Conservation (phyloP, 1,284 basidiomycete genomes). For the Rhodotorula sp. region DNA sequence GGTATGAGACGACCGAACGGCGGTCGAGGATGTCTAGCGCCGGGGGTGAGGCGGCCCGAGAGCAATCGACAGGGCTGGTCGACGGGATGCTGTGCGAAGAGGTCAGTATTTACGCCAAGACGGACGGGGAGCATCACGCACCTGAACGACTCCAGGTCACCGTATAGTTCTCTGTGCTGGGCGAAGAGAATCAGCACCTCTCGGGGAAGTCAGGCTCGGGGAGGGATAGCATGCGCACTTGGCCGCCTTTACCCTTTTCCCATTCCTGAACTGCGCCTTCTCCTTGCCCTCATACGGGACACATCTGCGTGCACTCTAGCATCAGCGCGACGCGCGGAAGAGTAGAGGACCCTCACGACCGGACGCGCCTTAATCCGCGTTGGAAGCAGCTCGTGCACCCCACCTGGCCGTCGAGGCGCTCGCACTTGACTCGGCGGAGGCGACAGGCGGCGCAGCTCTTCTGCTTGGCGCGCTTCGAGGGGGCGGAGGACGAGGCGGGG, state of each 20-base stretch:
- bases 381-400: not conserved
- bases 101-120: too few species aligned
- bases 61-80: not conserved
- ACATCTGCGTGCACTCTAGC: not conserved
- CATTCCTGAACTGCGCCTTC: not conserved
- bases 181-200: not conserved
- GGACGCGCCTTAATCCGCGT: constrained; percentile 1
- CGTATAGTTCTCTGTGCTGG: not conserved
- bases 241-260: constrained; percentile 6
- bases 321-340: not conserved
- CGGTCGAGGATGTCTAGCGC: not conserved
- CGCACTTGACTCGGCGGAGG: constrained; percentile 11
- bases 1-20: not conserved
- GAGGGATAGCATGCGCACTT: not conserved
- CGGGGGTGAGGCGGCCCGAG: not conserved
- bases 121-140: too few species aligned
- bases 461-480: not conserved
- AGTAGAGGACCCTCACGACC: not conserved
- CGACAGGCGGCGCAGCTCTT: constrained; percentile 4
- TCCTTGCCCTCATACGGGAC: not conserved
- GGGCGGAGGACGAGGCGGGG: not conserved
- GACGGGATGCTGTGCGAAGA: too few species aligned
- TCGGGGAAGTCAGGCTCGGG: too few species aligned
- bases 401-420: not conserved
- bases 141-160: not conserved